Base-by-base conservation (phyloP, 2,329 filamentous ascomycete species). In the Metarhizium sp. region DNA sequence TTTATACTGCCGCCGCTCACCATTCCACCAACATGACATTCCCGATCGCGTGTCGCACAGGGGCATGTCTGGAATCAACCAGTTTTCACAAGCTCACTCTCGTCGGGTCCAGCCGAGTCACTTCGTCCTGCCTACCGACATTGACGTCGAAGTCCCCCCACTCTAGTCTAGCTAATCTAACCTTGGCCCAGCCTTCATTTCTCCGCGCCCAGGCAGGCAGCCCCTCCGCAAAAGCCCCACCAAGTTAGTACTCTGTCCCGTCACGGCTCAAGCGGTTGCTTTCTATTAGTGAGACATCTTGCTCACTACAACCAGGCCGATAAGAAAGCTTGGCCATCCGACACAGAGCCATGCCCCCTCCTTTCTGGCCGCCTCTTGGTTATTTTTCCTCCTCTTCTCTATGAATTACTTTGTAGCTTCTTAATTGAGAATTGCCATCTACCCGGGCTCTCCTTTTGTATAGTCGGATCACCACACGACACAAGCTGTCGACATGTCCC, bases 401-500 rank as follows among this genome's bases (percentile, higher is more conserved):
- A 25, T 4, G 25, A 25, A 25, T 25, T 25, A 25, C 25, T 25
- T 25, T 25, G 25, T 25, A 25, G 25, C 25, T 25, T 25, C 4
- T 4, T 25, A 25, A 25, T 25, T 25, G 25, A 25, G 25, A 25
- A 25, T 25, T 4, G 25, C 3, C 25, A 25, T 25, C 25, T 25
- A 25, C 25, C 25, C 25, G 4, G 25, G 25, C 25, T 25, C 25
- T 25, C 25, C 25, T 25, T 1, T 25, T 25, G 25, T 25, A 25
- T 25, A 25, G 25, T 25, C 25, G 25, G 25, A 25, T 25, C 25
- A 25, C 25, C 4, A 25, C 4, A 25, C 25, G 25, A 25, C 25
- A 1, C 25, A 25, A 25, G 25, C 25, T 25, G 25, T 43, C 47
- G 46, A 63, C 45, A 73, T 73, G 70, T 66, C 71, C 38, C 73